Evolutionary conservation across 768 basidiomycete genomes (phyloP), one percentile per base, ranked within the genome.

Genomic region (Ephemerocybe angulata): DNA sequence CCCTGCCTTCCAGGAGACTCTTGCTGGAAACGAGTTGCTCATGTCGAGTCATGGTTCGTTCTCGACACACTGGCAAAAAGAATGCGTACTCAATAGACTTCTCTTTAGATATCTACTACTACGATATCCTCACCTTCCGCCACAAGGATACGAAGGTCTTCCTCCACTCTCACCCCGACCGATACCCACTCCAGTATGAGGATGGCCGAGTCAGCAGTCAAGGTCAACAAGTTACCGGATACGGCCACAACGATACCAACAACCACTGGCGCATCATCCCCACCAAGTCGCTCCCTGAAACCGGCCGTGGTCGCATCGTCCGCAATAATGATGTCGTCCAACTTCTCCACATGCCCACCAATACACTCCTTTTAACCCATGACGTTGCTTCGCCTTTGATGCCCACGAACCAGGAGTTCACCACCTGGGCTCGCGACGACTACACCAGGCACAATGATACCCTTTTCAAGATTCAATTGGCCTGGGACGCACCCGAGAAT

Each of bases 361-460:
- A 95, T 58, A 83, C 85, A 1, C 71, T 85, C 54, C 85, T 99
- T 43, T 73, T 99, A 41, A 97, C 95, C 2, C 97, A 99, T 63
- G 97, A 99, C 68, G 97, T 99, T 55, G 97, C 97, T 0, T 97
- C 93, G 1, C 91, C 97, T 4, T 81, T 94, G 47, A 95, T 93
- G 88, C 87, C 97, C 15, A 99, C 97, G 46, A 98, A 98, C 69
- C 94, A 98, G 67, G 97, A 99, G 69, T 94, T 98, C 70, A 99
- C 97, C 5, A 98, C 97, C 0, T 88, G 86, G 84, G 68, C 86
- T 4, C 87, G 83, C 64, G 87, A 90, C 57, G 90, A 96, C 60
- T 74, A 84, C 53, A 76, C 80, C 7, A 80, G 89, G 48, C 80
- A 88, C 66, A 90, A 92, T 58, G 95, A 99, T 56, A 98, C 96